Evolutionary conservation across 2,329 filamentous ascomycete genomes (phyloP), one percentile per base, ranked within the genome.

Genomic region (Balansia obtecta): DNA sequence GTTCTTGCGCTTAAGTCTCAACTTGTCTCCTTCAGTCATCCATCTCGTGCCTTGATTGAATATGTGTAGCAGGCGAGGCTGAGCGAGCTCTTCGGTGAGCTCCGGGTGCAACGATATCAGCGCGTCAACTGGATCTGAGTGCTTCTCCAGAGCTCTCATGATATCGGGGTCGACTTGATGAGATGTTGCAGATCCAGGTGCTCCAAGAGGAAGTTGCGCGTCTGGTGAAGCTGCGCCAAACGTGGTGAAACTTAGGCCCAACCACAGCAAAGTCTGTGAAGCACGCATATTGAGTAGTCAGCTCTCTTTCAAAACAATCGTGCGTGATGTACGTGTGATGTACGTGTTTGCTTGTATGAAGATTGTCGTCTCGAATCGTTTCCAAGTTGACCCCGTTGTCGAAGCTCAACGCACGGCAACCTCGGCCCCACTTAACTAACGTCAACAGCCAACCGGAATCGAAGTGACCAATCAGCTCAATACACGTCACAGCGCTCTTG

Each of bases 1-100:
- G 53, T 81, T 80, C 63, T 82, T 76, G 57, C 80, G 70, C 57
- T 80, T 77, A 45, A 88, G 67, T 53, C 73, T 74, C 77, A 84
- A 82, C 67, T 88, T 88, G 65, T 87, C 80, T 39, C 85, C 76
- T 58, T 88, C 83, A 0, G 80, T 85, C 44, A 88, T 78, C 82
- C 83, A 87, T 65, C 71, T 68, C 12, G 80, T 61, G 57, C 66
- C 82, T 56, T 78, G 79, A 4, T 82, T 83, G 4, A 75, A 73
- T 18, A 86, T 67, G 65, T 85, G 82, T 52, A 88, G 77, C 22
- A 86, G 68, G 56, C 71, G 77, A 51, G 71, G 69, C 56, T 77
- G 72, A 20, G 57, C 54, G 3, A 64, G 54, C 45, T 55, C 42
- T 13, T 55, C 58, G 15, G 60, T 59, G 18, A 52, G 51, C 38